phyloP scores from a whole-genome alignment of 306 rosid genomes.

The Vicia villosa region DNA sequence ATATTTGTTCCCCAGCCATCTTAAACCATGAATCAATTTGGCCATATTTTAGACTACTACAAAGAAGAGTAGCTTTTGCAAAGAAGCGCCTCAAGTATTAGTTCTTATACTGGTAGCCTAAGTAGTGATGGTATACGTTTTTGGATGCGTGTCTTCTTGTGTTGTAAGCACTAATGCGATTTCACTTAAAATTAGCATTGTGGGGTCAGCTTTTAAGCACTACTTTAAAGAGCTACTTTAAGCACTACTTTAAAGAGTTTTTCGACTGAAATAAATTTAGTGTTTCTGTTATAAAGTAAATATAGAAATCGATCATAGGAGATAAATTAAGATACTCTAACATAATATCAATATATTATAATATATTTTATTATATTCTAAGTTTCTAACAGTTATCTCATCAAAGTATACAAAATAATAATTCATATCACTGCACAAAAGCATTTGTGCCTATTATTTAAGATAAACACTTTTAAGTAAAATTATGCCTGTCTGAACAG shows the following conservation, averaged over 20 bases:
- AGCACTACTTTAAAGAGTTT: neutral
- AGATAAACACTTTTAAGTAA: neutral
- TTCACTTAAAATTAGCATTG: neutral
- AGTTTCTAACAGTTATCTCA: neutral
- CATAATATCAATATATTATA: neutral
- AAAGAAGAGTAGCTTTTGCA: neutral
- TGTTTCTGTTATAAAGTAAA: too few relatives aligned
- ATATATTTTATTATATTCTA: neutral
- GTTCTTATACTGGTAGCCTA: neutral
- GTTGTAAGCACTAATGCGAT: neutral
- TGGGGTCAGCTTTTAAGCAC: neutral
- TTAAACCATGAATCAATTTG: neutral
- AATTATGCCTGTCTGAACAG: neutral
- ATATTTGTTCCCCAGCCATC: neutral
- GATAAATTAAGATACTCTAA: neutral
- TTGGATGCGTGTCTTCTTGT: neutral
- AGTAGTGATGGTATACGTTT: neutral
- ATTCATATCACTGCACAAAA: too few relatives aligned
- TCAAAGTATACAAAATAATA: neutral
- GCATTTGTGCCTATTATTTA: neutral
- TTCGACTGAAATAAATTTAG: neutral
- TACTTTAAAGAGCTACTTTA: neutral
- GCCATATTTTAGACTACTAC: neutral
- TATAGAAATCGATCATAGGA: neutral
- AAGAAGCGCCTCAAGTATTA: neutral